Conservation (phyloP, 306 rosid genomes). For the Pterocarpus santalinus region DNA sequence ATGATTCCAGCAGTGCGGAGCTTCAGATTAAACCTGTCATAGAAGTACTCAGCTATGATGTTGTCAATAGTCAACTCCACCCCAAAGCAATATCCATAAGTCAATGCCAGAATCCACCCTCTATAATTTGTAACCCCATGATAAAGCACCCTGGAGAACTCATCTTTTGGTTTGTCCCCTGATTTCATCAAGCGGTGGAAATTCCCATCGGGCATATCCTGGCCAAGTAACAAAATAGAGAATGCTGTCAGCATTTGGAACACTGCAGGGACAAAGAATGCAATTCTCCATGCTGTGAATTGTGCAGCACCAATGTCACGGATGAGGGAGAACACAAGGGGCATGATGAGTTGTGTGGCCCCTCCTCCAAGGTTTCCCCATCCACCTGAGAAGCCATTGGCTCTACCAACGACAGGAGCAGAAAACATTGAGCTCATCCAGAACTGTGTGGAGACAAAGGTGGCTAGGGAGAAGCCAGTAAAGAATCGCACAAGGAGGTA, state of each 20-base stretch:
- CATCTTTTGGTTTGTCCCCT: conserved; percentile 73
- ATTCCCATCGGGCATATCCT: conserved; percentile 87
- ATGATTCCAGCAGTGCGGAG: conserved; percentile 80
- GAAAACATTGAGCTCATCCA: conserved; percentile 99
- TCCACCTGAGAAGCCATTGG: conserved; percentile 79
- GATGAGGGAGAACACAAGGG: conserved; percentile 68
- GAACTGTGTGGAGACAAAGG: conserved; percentile 91
- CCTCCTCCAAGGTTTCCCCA: conserved; percentile 98
- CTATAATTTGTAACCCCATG: conserved; percentile 74
- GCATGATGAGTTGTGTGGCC: conserved; percentile 91
- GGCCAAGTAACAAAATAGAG: conserved; percentile 61
- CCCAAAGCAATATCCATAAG: conserved; percentile 90
- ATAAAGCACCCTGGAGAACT: conserved; percentile 58
- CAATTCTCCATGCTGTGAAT: conserved; percentile 90
- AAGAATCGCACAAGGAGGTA: conserved; percentile 82
- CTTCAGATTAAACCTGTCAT: conserved; percentile 73
- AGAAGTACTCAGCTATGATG: conserved; percentile 83
- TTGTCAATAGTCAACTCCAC: conserved; percentile 86
- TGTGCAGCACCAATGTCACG: conserved; percentile 58
- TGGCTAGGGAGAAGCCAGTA: conserved; percentile 86
- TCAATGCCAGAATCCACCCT: conserved; percentile 85
- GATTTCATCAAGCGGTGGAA: conserved; percentile 60
- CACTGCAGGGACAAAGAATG: conserved; percentile 77
- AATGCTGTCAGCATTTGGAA: conserved; percentile 78
- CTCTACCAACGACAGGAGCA: conserved; percentile 71